Evolutionary conservation across 2,329 filamentous ascomycete genomes (phyloP).

Genomic region (Paecilomyces sp.): DNA sequence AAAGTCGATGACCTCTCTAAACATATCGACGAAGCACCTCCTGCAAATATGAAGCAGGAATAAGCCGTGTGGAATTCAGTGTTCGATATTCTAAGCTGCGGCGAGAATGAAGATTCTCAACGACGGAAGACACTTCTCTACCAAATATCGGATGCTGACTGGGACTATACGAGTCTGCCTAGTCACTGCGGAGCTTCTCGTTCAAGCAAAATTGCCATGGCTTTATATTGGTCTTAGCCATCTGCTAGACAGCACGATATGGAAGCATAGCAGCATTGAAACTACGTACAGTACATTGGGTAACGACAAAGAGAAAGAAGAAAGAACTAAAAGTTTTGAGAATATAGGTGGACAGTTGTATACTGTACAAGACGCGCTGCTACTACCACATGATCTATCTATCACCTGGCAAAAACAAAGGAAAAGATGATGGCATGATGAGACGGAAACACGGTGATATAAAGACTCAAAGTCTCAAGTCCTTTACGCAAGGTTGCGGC

Average conservation of each 20-base stretch:
- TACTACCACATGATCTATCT: conserved; percentile 18
- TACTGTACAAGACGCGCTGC: conserved; percentile 25
- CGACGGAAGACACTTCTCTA: no score
- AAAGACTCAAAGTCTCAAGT: conserved; percentile 1
- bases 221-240: not conserved
- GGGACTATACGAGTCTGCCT: no score
- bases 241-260: not conserved
- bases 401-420: conserved; percentile 15
- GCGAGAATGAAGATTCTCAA: no score
- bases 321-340: conserved; percentile 18
- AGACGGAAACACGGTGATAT: conserved; percentile 11
- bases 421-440: conserved; percentile 10
- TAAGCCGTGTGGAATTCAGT: not conserved
- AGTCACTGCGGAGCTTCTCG: not conserved
- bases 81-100: not conserved
- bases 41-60: not conserved
- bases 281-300: not conserved
- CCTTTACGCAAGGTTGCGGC: conserved; percentile 54
- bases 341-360: conserved; percentile 24
- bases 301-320: conserved; percentile 6
- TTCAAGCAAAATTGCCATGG: not conserved
- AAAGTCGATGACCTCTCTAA: not conserved
- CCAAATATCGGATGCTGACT: no score
- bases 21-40: not conserved
- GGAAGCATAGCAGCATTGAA: not conserved